Percentiles rank a stretch among this genome's conserved stretches.
Conservation (phyloP, 2,329 filamentous ascomycete species). For the Aspergillus pseudonomiae region DNA sequence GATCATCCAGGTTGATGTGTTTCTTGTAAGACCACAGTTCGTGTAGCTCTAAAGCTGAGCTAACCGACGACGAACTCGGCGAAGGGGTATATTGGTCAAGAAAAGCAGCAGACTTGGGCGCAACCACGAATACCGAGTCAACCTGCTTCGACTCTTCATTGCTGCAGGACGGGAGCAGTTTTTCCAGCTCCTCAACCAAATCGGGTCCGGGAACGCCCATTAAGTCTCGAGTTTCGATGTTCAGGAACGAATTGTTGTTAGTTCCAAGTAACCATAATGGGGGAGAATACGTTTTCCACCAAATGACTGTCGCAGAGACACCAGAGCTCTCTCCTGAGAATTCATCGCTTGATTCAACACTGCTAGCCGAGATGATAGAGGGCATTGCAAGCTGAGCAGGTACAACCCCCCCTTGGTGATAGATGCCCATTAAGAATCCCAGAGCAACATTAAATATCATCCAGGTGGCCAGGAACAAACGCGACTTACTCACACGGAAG, state of each 20-base stretch:
- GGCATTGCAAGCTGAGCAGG: conserved; percentile 53
- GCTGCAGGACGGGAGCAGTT: conserved; percentile 35
- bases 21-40: conserved; percentile 48
- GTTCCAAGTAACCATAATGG: conserved; percentile 55
- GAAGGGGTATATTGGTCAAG: conserved; percentile 41
- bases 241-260: conserved; percentile 29
- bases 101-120: conserved; percentile 48
- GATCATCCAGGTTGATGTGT: conserved; percentile 56
- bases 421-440: conserved; percentile 55
- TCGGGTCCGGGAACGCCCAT: conserved; percentile 51
- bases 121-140: conserved; percentile 46
- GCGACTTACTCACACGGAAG: conserved; percentile 45
- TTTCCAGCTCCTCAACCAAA: conserved; percentile 43
- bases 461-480: conserved; percentile 49
- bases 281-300: conserved; percentile 60
- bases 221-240: conserved; percentile 49
- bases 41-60: conserved; percentile 35
- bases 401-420: conserved; percentile 57
- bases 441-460: conserved; percentile 53
- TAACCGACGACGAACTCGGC: conserved; percentile 12
- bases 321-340: conserved; percentile 12
- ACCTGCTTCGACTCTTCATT: neutral
- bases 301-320: conserved; percentile 46
- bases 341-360: conserved; percentile 10
- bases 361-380: conserved; percentile 36